A percentile compares a stretch with the other conserved stretches of the same genome.
Evolutionary conservation across 1,284 basidiomycete genomes (phyloP).

Genomic region (Sporisorium scitamineum): DNA sequence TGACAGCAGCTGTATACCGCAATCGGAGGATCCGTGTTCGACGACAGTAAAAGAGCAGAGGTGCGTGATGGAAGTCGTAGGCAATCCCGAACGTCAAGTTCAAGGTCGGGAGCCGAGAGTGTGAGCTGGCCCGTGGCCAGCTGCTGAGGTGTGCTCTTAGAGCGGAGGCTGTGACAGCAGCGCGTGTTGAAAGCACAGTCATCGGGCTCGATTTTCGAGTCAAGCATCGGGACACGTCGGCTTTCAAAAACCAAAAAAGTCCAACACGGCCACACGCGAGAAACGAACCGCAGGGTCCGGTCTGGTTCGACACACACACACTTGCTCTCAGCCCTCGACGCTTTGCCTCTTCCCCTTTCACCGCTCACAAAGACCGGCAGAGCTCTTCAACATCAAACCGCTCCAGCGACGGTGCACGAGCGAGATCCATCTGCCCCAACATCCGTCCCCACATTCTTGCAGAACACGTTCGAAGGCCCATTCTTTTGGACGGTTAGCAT

Average conservation of each 20-base stretch:
- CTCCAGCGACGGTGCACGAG: no score
- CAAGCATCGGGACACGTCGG: slow-evolving; percentile 21
- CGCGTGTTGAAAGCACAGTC: background rate
- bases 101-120: background rate
- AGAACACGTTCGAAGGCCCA: background rate
- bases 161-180: background rate
- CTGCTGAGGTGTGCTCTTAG: background rate
- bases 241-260: slow-evolving; percentile 19
- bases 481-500: slow-evolving; percentile 9
- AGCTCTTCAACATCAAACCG: background rate
- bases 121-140: background rate
- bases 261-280: background rate
- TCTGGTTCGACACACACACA: background rate
- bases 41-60: background rate
- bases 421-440: no score
- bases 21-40: background rate
- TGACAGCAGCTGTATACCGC: background rate
- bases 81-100: background rate
- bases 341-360: background rate
- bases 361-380: background rate
- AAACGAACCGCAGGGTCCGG: slow-evolving; percentile 15
- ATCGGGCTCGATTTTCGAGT: background rate
- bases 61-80: background rate
- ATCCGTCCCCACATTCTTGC: no score
- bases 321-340: background rate